phyloP scores from a whole-genome alignment of 2,329 filamentous ascomycete genomes.

The Bipolaris cookei region DNA sequence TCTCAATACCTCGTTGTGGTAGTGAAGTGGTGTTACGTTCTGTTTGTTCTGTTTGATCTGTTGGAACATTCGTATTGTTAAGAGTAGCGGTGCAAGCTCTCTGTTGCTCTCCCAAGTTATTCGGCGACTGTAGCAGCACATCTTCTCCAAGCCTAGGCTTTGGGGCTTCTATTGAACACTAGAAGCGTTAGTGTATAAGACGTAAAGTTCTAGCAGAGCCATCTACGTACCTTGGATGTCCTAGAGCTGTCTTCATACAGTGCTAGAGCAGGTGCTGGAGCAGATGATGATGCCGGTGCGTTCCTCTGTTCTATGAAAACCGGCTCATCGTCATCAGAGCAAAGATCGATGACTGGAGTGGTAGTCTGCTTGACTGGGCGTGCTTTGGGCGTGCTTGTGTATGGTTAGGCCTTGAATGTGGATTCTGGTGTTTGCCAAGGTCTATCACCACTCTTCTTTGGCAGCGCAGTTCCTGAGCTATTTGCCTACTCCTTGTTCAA shows the following conservation, averaged over 20 bases:
- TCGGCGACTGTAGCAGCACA: no score
- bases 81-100: background rate
- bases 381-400: no score
- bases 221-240: background rate
- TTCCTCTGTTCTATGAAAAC: no score
- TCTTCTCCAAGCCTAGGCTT: background rate
- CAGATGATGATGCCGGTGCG: no score
- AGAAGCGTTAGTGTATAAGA: background rate
- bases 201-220: background rate
- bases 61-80: no score
- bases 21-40: no score
- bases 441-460: background rate
- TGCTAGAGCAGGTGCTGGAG: no score
- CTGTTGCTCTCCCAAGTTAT: no score
- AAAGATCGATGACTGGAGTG: slow-evolving; percentile 13
- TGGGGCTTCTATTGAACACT: background rate
- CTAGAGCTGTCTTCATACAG: background rate
- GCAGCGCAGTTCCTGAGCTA: background rate
- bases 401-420: background rate
- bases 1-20: no score
- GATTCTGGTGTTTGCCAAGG: background rate
- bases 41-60: no score
- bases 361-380: background rate
- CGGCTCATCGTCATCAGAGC: slow-evolving; percentile 14
- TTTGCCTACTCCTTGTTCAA: slow-evolving; percentile 6